These are phyloP conservation scores for Nitzschia sp. DNA, from an alignment of 108 stramenopile species.

Conservation along the genomic window DNA sequence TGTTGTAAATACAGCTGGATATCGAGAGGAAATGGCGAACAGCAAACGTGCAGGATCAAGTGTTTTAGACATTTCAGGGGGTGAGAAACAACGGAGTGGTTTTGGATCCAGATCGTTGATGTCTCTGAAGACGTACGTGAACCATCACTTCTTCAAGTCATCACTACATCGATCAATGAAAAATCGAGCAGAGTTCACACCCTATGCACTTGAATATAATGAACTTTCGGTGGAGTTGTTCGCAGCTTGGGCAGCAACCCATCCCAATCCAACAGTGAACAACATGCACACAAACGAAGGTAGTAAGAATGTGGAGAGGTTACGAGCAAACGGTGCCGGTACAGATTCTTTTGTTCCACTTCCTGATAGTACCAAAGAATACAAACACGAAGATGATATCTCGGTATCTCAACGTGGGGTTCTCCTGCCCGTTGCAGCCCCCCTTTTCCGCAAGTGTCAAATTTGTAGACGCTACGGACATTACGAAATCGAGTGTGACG, in stretches of 20 bases:
- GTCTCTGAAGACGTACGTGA: no score
- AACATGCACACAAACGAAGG: background rate
- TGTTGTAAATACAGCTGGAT: no score
- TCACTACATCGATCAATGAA: background rate
- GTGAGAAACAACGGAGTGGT: no score
- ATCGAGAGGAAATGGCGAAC: no score
- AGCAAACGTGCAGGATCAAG: no score
- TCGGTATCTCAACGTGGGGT: background rate
- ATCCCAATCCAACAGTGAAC: background rate
- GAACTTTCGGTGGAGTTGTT: background rate
- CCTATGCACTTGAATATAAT: background rate
- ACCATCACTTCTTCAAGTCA: no score
- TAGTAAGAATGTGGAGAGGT: no score
- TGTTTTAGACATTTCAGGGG: no score
- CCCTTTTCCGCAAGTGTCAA: conserved; percentile 39
- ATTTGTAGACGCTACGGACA: conserved; percentile 53
- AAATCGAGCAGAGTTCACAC: background rate
- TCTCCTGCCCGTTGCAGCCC: background rate
- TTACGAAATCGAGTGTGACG: conserved; percentile 57
- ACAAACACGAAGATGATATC: background rate
- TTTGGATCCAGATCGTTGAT: no score
- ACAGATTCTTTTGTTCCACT: no score
- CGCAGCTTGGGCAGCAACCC: background rate
- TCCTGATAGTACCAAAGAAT: background rate
- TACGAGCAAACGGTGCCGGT: no score